phyloP scores from a whole-genome alignment of 768 basidiomycete genomes.

The Leucogyrophana mollusca region DNA sequence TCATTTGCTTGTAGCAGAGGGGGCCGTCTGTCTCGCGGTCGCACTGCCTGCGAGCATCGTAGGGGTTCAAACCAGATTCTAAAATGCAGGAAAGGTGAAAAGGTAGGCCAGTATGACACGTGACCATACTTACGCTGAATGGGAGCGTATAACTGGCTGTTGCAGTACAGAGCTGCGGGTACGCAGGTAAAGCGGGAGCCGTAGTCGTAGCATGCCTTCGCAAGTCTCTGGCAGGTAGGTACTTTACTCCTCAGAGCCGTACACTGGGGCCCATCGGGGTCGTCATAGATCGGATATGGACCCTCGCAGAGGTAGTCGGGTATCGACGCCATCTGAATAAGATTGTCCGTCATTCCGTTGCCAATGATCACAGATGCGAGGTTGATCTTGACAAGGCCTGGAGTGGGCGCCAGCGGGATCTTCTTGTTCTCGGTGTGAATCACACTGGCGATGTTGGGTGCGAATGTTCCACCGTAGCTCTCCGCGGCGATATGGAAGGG shows the following conservation, averaged over 20 bases:
- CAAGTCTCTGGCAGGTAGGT: slow-evolving; percentile 71
- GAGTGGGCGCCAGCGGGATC: slow-evolving; percentile 40
- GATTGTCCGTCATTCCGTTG: slow-evolving; percentile 85
- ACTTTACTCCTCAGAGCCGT: slow-evolving; percentile 58
- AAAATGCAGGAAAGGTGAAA: slow-evolving; percentile 1
- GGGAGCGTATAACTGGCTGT: slow-evolving; percentile 65
- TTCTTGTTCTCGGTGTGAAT: slow-evolving; percentile 79
- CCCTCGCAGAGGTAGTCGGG: slow-evolving; percentile 84
- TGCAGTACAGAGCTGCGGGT: slow-evolving; percentile 80
- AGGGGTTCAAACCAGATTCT: slow-evolving; percentile 83
- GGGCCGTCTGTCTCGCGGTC: slow-evolving; percentile 68
- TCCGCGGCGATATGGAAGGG: slow-evolving; percentile 83
- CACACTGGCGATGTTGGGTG: slow-evolving; percentile 80
- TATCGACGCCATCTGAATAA: slow-evolving; percentile 74
- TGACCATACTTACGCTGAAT: slow-evolving; percentile 55
- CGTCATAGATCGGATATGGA: slow-evolving; percentile 78
- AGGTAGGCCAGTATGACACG: background rate
- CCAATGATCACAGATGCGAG: slow-evolving; percentile 82
- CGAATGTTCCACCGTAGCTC: slow-evolving; percentile 78
- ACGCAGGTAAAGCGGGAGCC: slow-evolving; percentile 64
- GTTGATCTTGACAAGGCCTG: slow-evolving; percentile 69
- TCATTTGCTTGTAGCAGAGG: slow-evolving; percentile 77
- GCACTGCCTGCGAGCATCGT: slow-evolving; percentile 80
- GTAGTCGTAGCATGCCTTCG: slow-evolving; percentile 67
- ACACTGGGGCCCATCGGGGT: slow-evolving; percentile 67